phyloP scores from a whole-genome alignment of 2,329 filamentous ascomycete genomes.

The Pseudogymnoascus sp. region DNA sequence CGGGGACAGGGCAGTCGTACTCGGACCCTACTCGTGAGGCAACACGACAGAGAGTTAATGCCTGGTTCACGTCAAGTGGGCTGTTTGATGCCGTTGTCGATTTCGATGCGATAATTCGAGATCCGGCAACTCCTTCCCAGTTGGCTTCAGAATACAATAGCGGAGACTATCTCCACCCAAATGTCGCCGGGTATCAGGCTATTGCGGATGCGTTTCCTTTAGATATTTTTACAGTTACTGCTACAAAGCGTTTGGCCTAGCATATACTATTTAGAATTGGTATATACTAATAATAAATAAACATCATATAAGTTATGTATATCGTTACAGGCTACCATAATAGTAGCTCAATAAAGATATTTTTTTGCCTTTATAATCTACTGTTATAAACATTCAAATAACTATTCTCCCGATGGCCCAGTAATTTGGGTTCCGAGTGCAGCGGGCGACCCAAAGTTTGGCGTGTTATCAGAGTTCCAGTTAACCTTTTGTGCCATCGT shows the following conservation, averaged over 20 bases:
- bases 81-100: conserved; percentile 56
- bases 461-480: conserved; percentile 43
- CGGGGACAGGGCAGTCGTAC: conserved; percentile 45
- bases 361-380: not conserved
- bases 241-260: conserved; percentile 11
- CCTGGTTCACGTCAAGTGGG: conserved; percentile 50
- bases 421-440: conserved; percentile 27
- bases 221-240: conserved; percentile 37
- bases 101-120: conserved; percentile 51
- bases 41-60: conserved; percentile 51
- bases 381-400: not conserved
- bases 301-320: conserved; percentile 11
- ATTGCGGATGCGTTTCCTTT: conserved; percentile 54
- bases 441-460: conserved; percentile 40
- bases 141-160: conserved; percentile 47
- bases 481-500: conserved; percentile 46
- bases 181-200: conserved; percentile 49
- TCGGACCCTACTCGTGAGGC: conserved; percentile 46
- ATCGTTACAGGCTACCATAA: not conserved
- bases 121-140: conserved; percentile 41
- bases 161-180: conserved; percentile 61
- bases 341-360: not conserved
- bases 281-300: not conserved
- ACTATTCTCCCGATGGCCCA: conserved; percentile 32
- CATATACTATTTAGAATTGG: not conserved